Evolutionary conservation across 306 rosid species (phyloP).

Genomic region (Trifolium dubium): DNA sequence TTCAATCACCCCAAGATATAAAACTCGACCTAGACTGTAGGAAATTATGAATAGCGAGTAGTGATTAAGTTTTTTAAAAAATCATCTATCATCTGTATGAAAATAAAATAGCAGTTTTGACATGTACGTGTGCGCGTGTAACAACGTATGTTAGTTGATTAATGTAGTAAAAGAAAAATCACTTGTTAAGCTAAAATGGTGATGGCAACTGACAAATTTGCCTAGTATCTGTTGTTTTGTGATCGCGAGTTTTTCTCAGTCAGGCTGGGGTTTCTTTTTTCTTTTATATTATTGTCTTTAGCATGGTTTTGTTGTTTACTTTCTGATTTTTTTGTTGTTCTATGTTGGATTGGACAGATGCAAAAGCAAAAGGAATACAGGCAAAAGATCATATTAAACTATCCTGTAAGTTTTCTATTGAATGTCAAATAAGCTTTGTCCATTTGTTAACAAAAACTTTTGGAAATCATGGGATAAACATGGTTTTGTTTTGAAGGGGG

Average conservation of each 20-base stretch:
- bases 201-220: background rate
- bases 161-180: background rate
- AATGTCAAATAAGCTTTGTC: slow-evolving; percentile 21
- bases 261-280: slow-evolving; percentile 6
- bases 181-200: slow-evolving; percentile 20
- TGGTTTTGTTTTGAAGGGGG: slow-evolving; percentile 20
- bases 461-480: slow-evolving; percentile 23
- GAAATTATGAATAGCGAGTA: background rate
- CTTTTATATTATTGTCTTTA: slow-evolving; percentile 20
- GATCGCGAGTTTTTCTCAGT: background rate
- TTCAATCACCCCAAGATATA: slow-evolving; percentile 1
- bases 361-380: slow-evolving; percentile 82
- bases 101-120: background rate
- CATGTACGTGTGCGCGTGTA: background rate
- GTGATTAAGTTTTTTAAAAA: background rate
- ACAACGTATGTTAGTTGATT: slow-evolving; percentile 21
- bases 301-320: slow-evolving; percentile 20
- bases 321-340: slow-evolving; percentile 26
- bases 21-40: background rate
- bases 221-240: background rate
- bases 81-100: background rate
- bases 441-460: slow-evolving; percentile 3
- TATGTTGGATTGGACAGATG: slow-evolving; percentile 58
- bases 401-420: slow-evolving; percentile 59
- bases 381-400: slow-evolving; percentile 64